Percentiles rank a stretch among this genome's conserved stretches.
Evolutionary conservation across 2,329 filamentous ascomycete genomes (phyloP).

Genomic region (Aureobasidium lini): DNA sequence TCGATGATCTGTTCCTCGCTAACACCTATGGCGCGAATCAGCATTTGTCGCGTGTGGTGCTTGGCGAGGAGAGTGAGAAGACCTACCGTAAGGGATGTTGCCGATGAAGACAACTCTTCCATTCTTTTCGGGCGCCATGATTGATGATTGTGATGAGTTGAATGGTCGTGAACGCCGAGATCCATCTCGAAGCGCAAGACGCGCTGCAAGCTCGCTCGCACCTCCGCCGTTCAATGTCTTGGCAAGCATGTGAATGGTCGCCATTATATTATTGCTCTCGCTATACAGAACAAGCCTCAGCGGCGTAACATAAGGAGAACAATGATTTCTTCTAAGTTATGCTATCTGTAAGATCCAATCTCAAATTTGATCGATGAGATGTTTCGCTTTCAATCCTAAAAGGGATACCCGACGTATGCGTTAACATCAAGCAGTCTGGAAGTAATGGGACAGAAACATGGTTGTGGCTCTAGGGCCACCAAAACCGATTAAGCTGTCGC

Average conservation of each 20-base stretch:
- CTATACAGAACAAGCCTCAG: no score
- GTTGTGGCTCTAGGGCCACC: no score
- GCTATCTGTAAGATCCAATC: no score
- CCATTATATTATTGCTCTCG: not conserved
- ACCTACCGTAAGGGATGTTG: constrained; percentile 72
- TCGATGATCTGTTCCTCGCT: constrained; percentile 95
- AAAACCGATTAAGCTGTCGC: no score
- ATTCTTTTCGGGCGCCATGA: constrained; percentile 58
- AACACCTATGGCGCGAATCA: constrained; percentile 52
- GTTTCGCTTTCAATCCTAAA: no score
- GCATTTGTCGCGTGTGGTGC: not conserved
- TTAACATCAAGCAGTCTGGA: no score
- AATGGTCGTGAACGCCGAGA: not conserved
- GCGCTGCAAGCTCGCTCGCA: not conserved
- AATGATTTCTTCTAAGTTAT: not conserved
- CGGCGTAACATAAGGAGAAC: not conserved
- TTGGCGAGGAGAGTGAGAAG: not conserved
- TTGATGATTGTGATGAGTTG: not conserved
- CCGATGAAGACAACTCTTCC: constrained; percentile 78
- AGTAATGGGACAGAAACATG: no score
- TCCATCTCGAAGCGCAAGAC: not conserved
- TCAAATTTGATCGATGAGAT: no score
- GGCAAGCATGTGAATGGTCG: not conserved
- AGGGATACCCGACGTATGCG: no score
- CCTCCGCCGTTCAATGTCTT: not conserved